Conservation (phyloP, 2,329 filamentous ascomycete species). For the Nemania sp. region DNA sequence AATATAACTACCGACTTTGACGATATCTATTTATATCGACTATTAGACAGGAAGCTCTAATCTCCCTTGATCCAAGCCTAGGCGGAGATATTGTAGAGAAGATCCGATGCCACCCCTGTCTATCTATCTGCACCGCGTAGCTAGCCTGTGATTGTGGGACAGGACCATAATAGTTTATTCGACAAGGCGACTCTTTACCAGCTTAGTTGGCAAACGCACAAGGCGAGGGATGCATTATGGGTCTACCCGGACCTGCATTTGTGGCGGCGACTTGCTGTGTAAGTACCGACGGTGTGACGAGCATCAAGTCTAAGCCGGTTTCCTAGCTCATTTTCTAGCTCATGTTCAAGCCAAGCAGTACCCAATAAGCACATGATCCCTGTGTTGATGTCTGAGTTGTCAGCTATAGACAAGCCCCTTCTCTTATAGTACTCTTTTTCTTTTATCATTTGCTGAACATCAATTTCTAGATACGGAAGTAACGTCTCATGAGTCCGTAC, state of each 20-base stretch:
- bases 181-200: neutral
- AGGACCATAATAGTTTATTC: conserved; percentile 19
- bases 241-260: conserved; percentile 40
- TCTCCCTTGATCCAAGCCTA: conserved; percentile 4
- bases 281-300: conserved; percentile 36
- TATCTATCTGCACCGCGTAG: conserved; percentile 20
- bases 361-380: conserved; percentile 23
- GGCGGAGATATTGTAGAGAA: conserved; percentile 4
- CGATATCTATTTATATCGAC: neutral
- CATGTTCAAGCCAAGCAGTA: conserved; percentile 14
- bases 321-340: conserved; percentile 17
- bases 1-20: neutral
- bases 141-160: conserved; percentile 23
- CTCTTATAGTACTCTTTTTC: neutral
- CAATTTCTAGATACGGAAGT: conserved; percentile 28
- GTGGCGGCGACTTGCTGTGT: conserved; percentile 36
- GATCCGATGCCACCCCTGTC: conserved; percentile 8
- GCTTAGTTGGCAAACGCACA: conserved; percentile 21
- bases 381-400: conserved; percentile 27
- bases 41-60: neutral
- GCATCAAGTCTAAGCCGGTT: conserved; percentile 23
- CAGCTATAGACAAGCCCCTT: conserved; percentile 17
- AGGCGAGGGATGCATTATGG: conserved; percentile 22
- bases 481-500: conserved; percentile 2
- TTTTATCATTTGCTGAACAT: conserved; percentile 14